Percentiles rank a stretch among this genome's conserved stretches.
Evolutionary conservation across 306 rosid species (phyloP).

Genomic region (Dicorynia guianensis): DNA sequence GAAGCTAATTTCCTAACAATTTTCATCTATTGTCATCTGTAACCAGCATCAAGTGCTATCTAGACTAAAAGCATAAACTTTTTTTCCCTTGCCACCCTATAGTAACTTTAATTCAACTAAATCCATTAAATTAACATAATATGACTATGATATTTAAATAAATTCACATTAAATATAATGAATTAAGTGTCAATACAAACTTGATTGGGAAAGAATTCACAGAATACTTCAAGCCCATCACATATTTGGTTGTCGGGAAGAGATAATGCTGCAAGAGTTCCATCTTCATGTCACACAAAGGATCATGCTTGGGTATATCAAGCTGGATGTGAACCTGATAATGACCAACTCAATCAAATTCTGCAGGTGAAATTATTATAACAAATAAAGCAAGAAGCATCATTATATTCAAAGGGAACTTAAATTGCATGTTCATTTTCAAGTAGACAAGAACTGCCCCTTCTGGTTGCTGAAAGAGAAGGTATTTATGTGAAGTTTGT

Average conservation of each 20-base stretch:
- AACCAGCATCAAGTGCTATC: background rate
- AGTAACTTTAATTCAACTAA: background rate
- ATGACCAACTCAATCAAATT: constrained; percentile 31
- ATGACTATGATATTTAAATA: constrained; percentile 19
- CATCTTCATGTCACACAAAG: constrained; percentile 59
- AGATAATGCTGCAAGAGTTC: constrained; percentile 63
- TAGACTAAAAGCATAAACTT: constrained; percentile 3
- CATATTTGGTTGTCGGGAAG: constrained; percentile 43
- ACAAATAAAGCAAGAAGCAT: constrained; percentile 24
- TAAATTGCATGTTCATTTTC: background rate
- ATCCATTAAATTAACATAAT: constrained; percentile 25
- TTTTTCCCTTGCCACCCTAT: background rate
- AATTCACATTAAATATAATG: constrained; percentile 25
- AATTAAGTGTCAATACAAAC: constrained; percentile 54
- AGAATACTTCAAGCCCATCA: constrained; percentile 43
- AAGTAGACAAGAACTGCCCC: background rate
- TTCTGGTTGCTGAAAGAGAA: background rate
- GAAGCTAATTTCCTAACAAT: no score
- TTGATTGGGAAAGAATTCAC: constrained; percentile 69
- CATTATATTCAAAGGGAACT: background rate
- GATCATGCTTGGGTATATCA: constrained; percentile 58
- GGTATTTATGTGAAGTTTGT: background rate
- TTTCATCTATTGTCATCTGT: no score
- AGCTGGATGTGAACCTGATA: constrained; percentile 70
- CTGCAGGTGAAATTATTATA: constrained; percentile 1